Conservation (phyloP, 2,329 filamentous ascomycete genomes). For the Ophiocordyceps camponoti-floridani region DNA sequence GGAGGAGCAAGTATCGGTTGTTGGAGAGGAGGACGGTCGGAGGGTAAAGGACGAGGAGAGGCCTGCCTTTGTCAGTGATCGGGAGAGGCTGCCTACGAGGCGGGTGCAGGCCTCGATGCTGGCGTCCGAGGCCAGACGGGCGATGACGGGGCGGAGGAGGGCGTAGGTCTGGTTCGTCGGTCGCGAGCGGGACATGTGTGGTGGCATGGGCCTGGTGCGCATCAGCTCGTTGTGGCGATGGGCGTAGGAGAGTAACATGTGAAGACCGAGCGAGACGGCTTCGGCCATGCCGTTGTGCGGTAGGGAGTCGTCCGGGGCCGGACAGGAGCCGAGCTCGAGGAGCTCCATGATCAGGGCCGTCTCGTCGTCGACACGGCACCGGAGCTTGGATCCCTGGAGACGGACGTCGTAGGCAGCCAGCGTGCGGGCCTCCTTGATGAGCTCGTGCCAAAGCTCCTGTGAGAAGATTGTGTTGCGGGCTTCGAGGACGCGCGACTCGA, state of each 20-base stretch:
- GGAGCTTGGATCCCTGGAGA: constrained; percentile 38
- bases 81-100: constrained; percentile 25
- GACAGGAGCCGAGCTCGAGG: constrained; percentile 33
- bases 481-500: constrained; percentile 53
- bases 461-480: constrained; percentile 66
- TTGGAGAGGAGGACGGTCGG: constrained; percentile 1
- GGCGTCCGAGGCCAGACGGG: constrained; percentile 25
- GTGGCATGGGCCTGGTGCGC: constrained; percentile 39
- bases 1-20: constrained; percentile 10
- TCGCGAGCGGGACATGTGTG: constrained; percentile 17
- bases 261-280: constrained; percentile 46
- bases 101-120: constrained; percentile 19
- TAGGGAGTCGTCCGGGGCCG: constrained; percentile 13
- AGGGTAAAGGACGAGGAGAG: constrained; percentile 24
- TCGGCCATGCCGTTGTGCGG: constrained; percentile 39
- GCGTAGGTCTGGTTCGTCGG: constrained; percentile 23
- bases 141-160: constrained; percentile 33
- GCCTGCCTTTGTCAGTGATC: constrained; percentile 26
- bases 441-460: constrained; percentile 80
- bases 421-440: constrained; percentile 62
- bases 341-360: constrained; percentile 49
- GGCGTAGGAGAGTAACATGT: constrained; percentile 60
- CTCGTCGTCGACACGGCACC: constrained; percentile 31
- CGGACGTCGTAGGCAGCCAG: constrained; percentile 55
- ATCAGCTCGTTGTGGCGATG: constrained; percentile 59